Evolutionary conservation across 169 alveolate genomes (phyloP).

Genomic region (Blepharisma undulans): DNA sequence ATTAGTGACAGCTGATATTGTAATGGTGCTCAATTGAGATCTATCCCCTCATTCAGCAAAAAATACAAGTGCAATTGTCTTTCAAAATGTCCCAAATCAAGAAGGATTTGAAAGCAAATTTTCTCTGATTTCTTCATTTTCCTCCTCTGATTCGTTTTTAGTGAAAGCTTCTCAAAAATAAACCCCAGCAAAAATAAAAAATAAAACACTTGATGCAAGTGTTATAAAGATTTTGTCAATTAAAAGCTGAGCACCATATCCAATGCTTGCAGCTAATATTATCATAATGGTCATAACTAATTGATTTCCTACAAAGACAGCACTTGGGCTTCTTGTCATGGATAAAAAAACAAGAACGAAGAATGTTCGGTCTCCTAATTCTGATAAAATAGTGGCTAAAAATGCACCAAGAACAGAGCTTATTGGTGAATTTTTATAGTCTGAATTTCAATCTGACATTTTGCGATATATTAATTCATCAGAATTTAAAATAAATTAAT

Average conservation of each 20-base stretch:
- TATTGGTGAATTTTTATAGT: neutral
- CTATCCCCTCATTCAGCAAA: constrained; percentile 37
- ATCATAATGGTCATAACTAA: constrained; percentile 9
- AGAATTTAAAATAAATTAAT: neutral
- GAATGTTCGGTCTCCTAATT: constrained; percentile 37
- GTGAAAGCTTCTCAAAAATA: neutral
- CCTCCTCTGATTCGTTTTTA: neutral
- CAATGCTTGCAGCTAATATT: constrained; percentile 16
- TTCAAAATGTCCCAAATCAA: neutral
- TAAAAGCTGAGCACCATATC: neutral
- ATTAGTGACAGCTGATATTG: constrained; percentile 36
- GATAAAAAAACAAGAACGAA: constrained; percentile 3
- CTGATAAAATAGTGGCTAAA: neutral
- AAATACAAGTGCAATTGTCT: constrained; percentile 1
- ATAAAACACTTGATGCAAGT: neutral
- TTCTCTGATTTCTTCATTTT: neutral
- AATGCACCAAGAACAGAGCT: neutral
- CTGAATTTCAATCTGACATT: neutral
- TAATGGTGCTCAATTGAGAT: neutral
- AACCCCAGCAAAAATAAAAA: neutral
- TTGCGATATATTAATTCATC: neutral
- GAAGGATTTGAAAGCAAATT: neutral
- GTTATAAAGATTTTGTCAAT: neutral
- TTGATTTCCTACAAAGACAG: constrained; percentile 7
- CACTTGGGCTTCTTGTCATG: constrained; percentile 10